Conservation (phyloP, 1,284 basidiomycete species). For the Rhodotorula sp. region DNA sequence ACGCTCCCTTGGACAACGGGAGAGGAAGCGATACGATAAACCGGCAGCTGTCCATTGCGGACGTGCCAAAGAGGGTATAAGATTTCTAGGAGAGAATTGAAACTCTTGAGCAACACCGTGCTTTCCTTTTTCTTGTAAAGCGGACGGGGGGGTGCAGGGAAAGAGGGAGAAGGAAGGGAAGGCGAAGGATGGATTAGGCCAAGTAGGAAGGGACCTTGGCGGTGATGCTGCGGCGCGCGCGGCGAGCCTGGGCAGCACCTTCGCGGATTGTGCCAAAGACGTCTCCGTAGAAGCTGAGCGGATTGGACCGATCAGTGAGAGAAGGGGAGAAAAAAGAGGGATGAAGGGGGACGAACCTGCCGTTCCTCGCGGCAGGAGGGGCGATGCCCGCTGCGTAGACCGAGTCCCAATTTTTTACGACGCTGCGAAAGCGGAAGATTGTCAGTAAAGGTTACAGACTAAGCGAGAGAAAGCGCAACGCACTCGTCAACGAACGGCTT, state of each 20-base stretch:
- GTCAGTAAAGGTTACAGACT: neutral
- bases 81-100: neutral
- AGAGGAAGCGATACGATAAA: no score
- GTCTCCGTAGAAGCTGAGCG: constrained; percentile 32
- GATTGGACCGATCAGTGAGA: neutral
- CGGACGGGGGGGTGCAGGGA: neutral
- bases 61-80: no score
- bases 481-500: constrained; percentile 45
- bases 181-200: neutral
- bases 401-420: constrained; percentile 45
- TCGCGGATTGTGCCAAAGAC: constrained; percentile 34
- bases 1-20: neutral
- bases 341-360: constrained; percentile 10
- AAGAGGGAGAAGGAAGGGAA: neutral
- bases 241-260: constrained; percentile 29
- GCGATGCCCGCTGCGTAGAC: constrained; percentile 42
- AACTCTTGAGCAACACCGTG: neutral
- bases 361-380: constrained; percentile 38
- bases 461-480: neutral
- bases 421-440: no score
- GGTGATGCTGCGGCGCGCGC: neutral
- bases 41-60: no score
- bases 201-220: constrained; percentile 4
- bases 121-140: neutral
- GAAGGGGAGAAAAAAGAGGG: neutral